A percentile compares a stretch with the other conserved stretches of the same genome.
Conservation (phyloP, 305 asterid genomes). For the Withania somnifera region DNA sequence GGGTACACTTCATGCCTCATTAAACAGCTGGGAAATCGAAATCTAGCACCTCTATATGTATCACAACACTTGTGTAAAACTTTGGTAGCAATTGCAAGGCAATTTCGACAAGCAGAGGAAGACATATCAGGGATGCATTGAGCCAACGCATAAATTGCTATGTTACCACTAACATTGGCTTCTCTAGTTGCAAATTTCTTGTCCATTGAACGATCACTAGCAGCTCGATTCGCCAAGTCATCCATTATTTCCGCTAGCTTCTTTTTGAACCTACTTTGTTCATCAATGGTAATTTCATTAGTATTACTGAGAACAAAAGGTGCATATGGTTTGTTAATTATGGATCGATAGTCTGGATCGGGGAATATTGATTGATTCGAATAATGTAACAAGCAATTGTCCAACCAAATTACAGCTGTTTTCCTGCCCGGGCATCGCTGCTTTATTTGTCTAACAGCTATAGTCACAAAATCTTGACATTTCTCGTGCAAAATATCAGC, state of each 20-base stretch:
- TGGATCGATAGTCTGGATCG: neutral
- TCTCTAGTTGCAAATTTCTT: conserved; percentile 3
- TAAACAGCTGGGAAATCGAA: neutral
- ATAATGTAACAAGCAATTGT: conserved; percentile 7
- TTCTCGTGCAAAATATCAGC: neutral
- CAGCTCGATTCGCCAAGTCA: neutral
- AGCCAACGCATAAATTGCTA: neutral
- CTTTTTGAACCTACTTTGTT: neutral
- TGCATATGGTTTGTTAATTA: rapidly evolving
- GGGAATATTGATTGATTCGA: neutral
- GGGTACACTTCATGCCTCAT: neutral
- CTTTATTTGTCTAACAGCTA: neutral
- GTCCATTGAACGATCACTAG: neutral
- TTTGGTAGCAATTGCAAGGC: neutral
- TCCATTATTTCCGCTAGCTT: neutral
- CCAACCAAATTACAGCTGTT: neutral
- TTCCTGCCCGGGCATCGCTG: neutral
- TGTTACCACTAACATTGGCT: neutral
- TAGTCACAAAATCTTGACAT: neutral
- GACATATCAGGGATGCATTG: neutral
- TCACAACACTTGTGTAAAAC: neutral
- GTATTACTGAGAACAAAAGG: rapidly evolving
- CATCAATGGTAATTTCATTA: neutral
- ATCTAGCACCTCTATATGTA: neutral
- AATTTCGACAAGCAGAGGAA: neutral